These are phyloP conservation scores for Scutellaria galericulata DNA, from an alignment of 257 asterid species.

Conservation along the genomic window DNA sequence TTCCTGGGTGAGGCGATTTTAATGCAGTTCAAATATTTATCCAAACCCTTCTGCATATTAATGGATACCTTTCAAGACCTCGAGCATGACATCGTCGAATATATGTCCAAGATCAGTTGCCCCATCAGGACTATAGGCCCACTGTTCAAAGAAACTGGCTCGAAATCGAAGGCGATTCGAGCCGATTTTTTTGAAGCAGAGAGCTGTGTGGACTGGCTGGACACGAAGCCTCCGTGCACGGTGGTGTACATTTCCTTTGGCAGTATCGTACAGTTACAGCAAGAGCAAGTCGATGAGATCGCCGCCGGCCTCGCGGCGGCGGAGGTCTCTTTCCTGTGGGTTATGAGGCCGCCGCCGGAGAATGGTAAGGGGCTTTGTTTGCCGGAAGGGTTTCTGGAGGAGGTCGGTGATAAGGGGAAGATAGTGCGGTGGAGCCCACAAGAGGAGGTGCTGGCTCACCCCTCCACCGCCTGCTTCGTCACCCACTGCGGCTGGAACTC, in stretches of 20 bases:
- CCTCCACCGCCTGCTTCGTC: conserved; percentile 68
- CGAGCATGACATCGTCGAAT: conserved; percentile 49
- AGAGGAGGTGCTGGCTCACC: conserved; percentile 75
- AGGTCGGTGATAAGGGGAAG: conserved; percentile 56
- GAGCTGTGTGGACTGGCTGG: conserved; percentile 56
- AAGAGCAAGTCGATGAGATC: conserved; percentile 63
- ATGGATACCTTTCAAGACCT: conserved; percentile 74
- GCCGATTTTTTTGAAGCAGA: conserved; percentile 51
- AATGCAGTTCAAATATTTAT: conserved; percentile 52
- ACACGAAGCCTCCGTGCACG: conserved; percentile 47
- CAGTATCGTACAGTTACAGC: conserved; percentile 57
- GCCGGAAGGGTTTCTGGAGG: conserved; percentile 58
- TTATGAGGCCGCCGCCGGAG: conserved; percentile 45
- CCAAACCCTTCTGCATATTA: conserved; percentile 51
- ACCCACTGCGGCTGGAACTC: conserved; percentile 96
- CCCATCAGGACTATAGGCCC: conserved; percentile 73
- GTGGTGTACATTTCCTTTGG: conserved; percentile 85
- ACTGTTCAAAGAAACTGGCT: conserved; percentile 40
- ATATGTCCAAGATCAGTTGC: conserved; percentile 48
- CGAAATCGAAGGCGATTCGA: conserved; percentile 8
- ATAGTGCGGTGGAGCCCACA: conserved; percentile 76
- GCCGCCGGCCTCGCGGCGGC: conserved; percentile 61
- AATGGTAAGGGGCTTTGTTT: conserved; percentile 28
- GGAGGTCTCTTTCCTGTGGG: conserved; percentile 64
- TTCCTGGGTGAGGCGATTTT: conserved; percentile 45